phyloP scores from a whole-genome alignment of 78 protist genomes.

The Dictyostelium firmibasis region DNA sequence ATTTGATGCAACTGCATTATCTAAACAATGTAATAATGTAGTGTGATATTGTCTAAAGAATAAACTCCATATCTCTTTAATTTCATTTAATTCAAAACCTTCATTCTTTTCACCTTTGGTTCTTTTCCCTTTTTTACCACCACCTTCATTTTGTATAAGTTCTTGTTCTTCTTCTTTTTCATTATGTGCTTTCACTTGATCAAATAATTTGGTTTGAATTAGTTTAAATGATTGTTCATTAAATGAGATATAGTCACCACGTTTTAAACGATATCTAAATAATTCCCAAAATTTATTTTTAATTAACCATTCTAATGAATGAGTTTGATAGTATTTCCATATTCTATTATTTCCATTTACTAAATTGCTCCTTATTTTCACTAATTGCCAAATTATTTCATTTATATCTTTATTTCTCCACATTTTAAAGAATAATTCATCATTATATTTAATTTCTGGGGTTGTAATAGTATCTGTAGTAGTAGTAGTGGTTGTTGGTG shows the following conservation, averaged over 20 bases:
- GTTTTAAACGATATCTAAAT: background rate
- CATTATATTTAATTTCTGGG: background rate
- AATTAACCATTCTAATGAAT: constrained; percentile 1
- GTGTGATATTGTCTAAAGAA: background rate
- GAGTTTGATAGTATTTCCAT: background rate
- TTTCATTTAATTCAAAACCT: background rate
- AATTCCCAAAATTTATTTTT: background rate
- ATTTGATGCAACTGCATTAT: background rate
- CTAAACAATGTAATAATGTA: constrained; percentile 1
- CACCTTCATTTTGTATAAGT: background rate
- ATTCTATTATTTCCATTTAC: background rate
- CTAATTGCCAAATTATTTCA: background rate
- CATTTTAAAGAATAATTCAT: background rate
- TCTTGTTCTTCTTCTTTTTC: background rate
- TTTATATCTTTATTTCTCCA: background rate
- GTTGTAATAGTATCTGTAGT: background rate
- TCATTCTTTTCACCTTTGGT: background rate
- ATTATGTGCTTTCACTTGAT: background rate
- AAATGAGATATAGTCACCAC: background rate
- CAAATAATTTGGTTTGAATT: background rate
- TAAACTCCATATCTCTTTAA: background rate
- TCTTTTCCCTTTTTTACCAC: too few species aligned
- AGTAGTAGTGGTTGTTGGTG: background rate
- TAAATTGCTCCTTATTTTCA: background rate
- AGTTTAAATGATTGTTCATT: background rate